Evolutionary conservation across 805 yeast genomes (phyloP), one percentile per base, ranked within the genome.

Genomic region (Tetrapisispora pingtungensis): DNA sequence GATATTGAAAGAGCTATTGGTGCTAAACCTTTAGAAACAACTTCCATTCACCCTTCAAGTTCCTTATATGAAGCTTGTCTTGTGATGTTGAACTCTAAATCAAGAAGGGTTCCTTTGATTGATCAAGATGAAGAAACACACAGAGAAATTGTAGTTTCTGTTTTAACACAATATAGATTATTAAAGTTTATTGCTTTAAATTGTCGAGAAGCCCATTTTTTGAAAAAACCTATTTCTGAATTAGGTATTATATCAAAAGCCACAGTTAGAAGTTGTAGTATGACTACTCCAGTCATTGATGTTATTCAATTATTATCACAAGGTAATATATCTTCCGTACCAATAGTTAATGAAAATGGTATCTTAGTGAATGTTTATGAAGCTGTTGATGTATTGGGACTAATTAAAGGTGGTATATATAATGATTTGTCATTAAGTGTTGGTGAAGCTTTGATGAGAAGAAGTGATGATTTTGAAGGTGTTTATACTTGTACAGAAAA

Each of bases 391-490:
- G 94, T 93, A 3, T 70, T 93, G 53, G 85, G 96, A 0, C 70
- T 93, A 53, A 87, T 93, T 47, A 90, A 89, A 64, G 96, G 96
- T 33, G 97, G 97, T 4, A 80, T 88, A 59, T 88, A 90, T 58
- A 83, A 88, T 32, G 97, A 93, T 64, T 69, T 90, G 49, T 83
- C 88, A 33, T 70, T 93, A 53, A 81, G 90, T 46, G 96, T 93
- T 4, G 99, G 98, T 3, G 97, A 93, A 64, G 97, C 97, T 0
- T 70, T 93, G 43, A 78, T 93, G 79, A 79, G 95, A 65, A 60
- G 68, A 48, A 81, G 95, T 4, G 96, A 89, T 54, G 97, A 93
- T 61, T 93, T 90, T 56, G 97, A 93, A 65, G 98, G 99, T 47
- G 97, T 93, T 13, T 86, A 88, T 65, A 93, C 97, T 0, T 93